Conservation (phyloP, 2,329 filamentous ascomycete species). For the Colletotrichum higginsianum region DNA sequence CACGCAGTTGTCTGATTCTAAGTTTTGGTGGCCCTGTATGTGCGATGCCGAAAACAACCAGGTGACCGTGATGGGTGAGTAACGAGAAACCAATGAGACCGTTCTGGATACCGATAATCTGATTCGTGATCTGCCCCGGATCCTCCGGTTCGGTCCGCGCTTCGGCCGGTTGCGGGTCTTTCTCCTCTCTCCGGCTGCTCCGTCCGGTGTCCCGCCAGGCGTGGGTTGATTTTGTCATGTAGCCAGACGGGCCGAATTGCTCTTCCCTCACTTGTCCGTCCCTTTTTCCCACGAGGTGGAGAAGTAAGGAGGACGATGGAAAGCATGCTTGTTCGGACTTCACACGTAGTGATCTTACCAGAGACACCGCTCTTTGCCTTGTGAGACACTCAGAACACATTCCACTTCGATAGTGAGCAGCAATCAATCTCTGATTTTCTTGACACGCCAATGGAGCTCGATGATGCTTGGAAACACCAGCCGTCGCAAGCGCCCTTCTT, state of each 20-base stretch:
- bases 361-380: background rate
- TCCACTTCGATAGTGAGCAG: too few species aligned
- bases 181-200: too few species aligned
- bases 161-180: too few species aligned
- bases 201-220: too few species aligned
- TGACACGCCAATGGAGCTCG: background rate
- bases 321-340: constrained; percentile 1
- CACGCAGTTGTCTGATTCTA: background rate
- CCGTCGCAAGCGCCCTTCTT: background rate
- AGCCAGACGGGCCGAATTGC: too few species aligned
- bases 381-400: background rate
- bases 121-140: too few species aligned
- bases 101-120: too few species aligned
- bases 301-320: background rate
- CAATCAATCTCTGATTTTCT: background rate
- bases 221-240: too few species aligned
- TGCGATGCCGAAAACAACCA: background rate
- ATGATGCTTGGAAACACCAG: background rate
- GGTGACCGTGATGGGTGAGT: too few species aligned
- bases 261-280: too few species aligned
- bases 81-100: too few species aligned
- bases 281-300: background rate
- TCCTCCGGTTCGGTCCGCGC: too few species aligned
- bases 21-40: background rate
- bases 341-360: background rate